Conservation (phyloP, 768 basidiomycete species). For the Naematelia aurantialba region DNA sequence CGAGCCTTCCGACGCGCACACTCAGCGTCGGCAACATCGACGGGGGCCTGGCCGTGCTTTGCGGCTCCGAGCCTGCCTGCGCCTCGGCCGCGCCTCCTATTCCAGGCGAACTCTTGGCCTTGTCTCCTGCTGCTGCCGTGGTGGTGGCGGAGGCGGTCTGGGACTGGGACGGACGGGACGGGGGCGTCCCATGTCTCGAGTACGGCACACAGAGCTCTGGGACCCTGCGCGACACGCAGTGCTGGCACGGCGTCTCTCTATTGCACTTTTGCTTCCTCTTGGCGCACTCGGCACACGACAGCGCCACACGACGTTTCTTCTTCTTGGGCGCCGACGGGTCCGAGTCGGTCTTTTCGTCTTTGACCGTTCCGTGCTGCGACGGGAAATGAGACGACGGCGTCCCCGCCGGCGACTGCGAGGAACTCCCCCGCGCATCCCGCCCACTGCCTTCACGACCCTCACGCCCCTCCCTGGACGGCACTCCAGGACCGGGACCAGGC, state of each 20-base stretch:
- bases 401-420: neutral
- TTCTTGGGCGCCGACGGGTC: conserved; percentile 24
- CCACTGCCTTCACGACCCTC: too few species aligned
- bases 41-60: neutral
- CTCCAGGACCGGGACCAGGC: too few species aligned
- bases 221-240: conserved; percentile 30
- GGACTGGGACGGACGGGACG: neutral
- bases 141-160: conserved; percentile 1
- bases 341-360: neutral
- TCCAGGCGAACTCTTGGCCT: neutral
- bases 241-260: conserved; percentile 44
- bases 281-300: conserved; percentile 47
- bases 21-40: conserved; percentile 31
- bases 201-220: conserved; percentile 24
- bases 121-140: neutral
- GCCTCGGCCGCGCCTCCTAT: neutral
- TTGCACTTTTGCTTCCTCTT: conserved; percentile 45
- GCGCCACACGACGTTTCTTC: conserved; percentile 47
- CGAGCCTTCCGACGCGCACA: conserved; percentile 32
- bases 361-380: neutral
- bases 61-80: neutral
- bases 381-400: neutral
- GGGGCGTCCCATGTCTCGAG: conserved; percentile 16
- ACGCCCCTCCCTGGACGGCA: too few species aligned
- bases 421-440: neutral